A percentile compares a stretch with the other conserved stretches of the same genome.
Evolutionary conservation across 768 basidiomycete species (phyloP).

Genomic region (Macrolepiota fuliginosa): DNA sequence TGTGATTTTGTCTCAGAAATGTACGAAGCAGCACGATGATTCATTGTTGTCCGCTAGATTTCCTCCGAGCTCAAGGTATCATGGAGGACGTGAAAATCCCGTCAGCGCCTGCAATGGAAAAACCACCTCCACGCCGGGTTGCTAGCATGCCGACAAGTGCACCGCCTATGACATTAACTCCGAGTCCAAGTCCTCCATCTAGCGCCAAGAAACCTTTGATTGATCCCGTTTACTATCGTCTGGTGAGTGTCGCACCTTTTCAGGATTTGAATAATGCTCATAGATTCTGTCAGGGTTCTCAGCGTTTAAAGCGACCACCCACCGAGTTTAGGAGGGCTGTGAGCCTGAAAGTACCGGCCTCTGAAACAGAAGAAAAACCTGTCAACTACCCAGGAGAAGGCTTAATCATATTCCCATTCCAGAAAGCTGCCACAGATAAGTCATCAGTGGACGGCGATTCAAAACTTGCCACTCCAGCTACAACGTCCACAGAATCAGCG

Average conservation of each 20-base stretch:
- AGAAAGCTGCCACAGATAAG: neutral
- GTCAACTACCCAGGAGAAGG: slow-evolving; percentile 14
- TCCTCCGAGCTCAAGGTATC: slow-evolving; percentile 51
- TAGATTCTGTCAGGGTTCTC: slow-evolving; percentile 5
- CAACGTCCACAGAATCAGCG: neutral
- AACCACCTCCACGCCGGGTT: slow-evolving; percentile 32
- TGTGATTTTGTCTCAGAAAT: neutral
- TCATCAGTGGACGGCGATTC: neutral
- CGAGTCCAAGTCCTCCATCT: slow-evolving; percentile 16
- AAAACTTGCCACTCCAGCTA: neutral
- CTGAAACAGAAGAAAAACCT: slow-evolving; percentile 1
- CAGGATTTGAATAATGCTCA: neutral
- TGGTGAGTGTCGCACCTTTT: neutral
- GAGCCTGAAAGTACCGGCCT: slow-evolving; percentile 13
- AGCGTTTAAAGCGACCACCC: slow-evolving; percentile 8
- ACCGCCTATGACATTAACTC: slow-evolving; percentile 15
- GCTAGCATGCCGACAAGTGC: slow-evolving; percentile 36
- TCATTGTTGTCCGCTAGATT: slow-evolving; percentile 30
- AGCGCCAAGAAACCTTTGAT: neutral
- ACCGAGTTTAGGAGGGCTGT: slow-evolving; percentile 17
- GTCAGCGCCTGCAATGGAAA: slow-evolving; percentile 18
- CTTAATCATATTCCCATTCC: slow-evolving; percentile 5
- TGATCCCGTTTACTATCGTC: slow-evolving; percentile 1
- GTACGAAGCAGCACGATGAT: neutral
- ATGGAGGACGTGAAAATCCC: slow-evolving; percentile 28